A percentile compares a stretch with the other conserved stretches of the same genome.
These are phyloP conservation scores for Aphanomyces cochlioides DNA, from an alignment of 352 stramenopile species.

Conservation along the genomic window DNA sequence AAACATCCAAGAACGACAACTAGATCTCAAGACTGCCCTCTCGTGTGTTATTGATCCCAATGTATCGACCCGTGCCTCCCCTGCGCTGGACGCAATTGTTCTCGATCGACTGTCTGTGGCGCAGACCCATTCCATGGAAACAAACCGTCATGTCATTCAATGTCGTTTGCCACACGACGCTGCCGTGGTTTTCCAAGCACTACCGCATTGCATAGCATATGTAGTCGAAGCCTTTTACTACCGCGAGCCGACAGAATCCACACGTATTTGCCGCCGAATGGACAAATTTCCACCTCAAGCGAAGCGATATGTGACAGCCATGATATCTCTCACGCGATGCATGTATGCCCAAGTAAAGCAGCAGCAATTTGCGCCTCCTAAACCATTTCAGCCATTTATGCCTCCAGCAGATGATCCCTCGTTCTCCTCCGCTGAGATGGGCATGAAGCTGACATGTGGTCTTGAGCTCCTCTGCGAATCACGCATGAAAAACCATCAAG, in stretches of 20 bases:
- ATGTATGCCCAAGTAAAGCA: constrained; percentile 83
- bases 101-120: constrained; percentile 4
- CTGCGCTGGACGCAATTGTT: constrained; percentile 3
- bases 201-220: constrained; percentile 38
- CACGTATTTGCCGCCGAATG: constrained; percentile 56
- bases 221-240: constrained; percentile 77
- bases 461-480: constrained; percentile 63
- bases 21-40: constrained; percentile 33
- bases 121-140: constrained; percentile 38
- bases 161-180: constrained; percentile 45
- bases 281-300: constrained; percentile 36
- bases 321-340: constrained; percentile 68
- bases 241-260: constrained; percentile 46
- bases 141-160: constrained; percentile 51
- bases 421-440: constrained; percentile 49
- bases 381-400: constrained; percentile 43
- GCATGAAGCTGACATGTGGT: constrained; percentile 72
- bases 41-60: constrained; percentile 33
- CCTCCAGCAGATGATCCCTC: constrained; percentile 18
- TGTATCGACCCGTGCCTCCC: neutral
- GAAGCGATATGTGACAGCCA: constrained; percentile 31
- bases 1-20: neutral
- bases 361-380: constrained; percentile 64
- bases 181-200: constrained; percentile 39
- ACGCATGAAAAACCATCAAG: constrained; percentile 46